Evolutionary conservation across 2,329 filamentous ascomycete genomes (phyloP), one percentile per base, ranked within the genome.

Genomic region (Hypocreales sp.): DNA sequence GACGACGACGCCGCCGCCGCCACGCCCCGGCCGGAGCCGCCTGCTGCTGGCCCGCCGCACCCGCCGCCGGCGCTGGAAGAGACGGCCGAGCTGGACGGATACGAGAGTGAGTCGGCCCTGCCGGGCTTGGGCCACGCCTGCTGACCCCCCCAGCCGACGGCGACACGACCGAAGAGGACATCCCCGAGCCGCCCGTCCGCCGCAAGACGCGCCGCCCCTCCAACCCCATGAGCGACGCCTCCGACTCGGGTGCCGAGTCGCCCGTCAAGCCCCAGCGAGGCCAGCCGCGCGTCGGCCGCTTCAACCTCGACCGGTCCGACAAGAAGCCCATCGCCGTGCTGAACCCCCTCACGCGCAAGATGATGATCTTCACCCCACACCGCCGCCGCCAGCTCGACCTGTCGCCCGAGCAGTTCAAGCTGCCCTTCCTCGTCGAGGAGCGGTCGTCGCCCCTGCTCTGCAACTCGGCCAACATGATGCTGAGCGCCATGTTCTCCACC

Each of bases 401-500:
- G 14, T 67, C 64, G 0, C 64, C 65, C 0, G 66, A 68, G 44
- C 59, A 64, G 26, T 67, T 68, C 42, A 59, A 67, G 30, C 45
- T 66, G 29, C 50, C 60, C 12, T 61, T 58, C 42, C 41, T 56
- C n/a, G 42, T 50, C 26, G 44, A 55, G 29, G 41, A 55, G 20
- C 49, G 60, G 29, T 45, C 56, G 4, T 60, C 60, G 0, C 71
- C 75, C 11, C 70, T 79, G 42, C 54, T 78, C 34, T 71, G 63
- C 45, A 74, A 78, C 32, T 69, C 72, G 12, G 72, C 74, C 30
- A 79, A 82, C 32, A 64, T 86, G 37, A 84, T 86, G 79, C 72
- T 86, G 55, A 76, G 75, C 26, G 76, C 74, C 39, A 73, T 83
- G 54, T 64, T 73, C 29, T 65, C 64, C 2, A 59, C 58, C 30